Base-by-base conservation (phyloP, 1,284 basidiomycete genomes). In the Peniophora sp. region DNA sequence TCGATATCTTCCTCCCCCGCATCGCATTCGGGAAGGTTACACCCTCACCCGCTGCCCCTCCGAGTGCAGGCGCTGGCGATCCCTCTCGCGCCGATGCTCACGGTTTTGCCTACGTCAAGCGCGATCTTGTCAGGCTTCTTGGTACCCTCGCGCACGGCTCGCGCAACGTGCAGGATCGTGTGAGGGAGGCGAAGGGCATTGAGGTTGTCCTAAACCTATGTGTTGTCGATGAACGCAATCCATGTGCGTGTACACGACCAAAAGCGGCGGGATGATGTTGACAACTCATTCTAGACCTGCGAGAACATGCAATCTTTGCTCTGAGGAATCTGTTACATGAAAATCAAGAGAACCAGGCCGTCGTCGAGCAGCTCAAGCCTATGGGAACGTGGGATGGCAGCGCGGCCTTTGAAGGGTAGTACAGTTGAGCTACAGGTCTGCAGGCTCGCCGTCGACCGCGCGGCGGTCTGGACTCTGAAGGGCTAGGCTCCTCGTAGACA, bases 251-350 rank as follows among this genome's bases (percentile, higher is more conserved):
- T 32, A 12, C 27, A 32, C 5, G 12, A 32, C 12, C 27, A 5
- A 32, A 12, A 6, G 12, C 27, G 5, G 27, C 27, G 27, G 27
- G 27, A 5, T 6, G 12, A 32, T 5, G 12, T 12, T 32, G 12
- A 32, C 12, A 32, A 32, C 12, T 5, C 5, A 12, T 32, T 32
- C 39, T 60, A 94, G 92, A 91, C 68, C 70, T 97, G 45, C 82
- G 91, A 36, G 93, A 96, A 66, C 89, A 96, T 64, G 91, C 92
- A 1, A 78, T 96, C 42, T 84, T 96, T 57, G 76, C 90, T 11
- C 71, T 96, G 18, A 80, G 81, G 44, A 92, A 89, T 65, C 64
- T 95, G 22, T 75, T 95, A 52, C 74, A 83, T 56, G 72, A 75
- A 41, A 96, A 95, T 62, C 57, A 67, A 15, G 85, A 82, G 54